Base-by-base conservation (phyloP, 2,329 filamentous ascomycete species). In the Sporothrix brunneoviolacea region DNA sequence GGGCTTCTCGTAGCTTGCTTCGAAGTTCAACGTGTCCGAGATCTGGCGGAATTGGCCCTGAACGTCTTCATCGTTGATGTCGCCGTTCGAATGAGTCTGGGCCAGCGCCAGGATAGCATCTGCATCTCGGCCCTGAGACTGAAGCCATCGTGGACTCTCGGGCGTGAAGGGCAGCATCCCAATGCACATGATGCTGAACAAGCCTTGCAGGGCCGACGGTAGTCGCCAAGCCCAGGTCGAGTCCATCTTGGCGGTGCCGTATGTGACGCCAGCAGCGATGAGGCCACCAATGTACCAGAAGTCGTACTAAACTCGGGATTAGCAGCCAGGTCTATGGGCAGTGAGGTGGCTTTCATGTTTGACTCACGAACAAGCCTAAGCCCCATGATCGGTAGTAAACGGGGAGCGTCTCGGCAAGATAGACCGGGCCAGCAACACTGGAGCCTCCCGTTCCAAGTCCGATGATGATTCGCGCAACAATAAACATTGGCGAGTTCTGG, bases 401-500 rank as follows among this genome's bases (percentile, higher is more conserved):
- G 13, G 52, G 43, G 12, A 45, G 35, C 12, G 45, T 50, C 43
- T 57, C 56, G 22, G 40, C 43, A 2, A 57, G 48, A 19, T 53
- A 48, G 19, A 32, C 36, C 13, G 51, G 48, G 2, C 44, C 48
- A 7, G 51, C 42, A 8, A 41, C 50, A 19, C 44, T 36, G 13
- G 28, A 21, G 22, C 72, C 59, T 2, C 64, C 67, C 4, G 59
- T 62, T 3, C 75, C 75, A 32, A 75, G 64, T 15, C 61, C 61
- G 22, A 63, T 40, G 18, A 63, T 49, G 36, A 59, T 48, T 18
- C 61, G 56, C 10, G 52, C 57, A 3, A 53, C 51, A 27, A 61
- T 46, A 51, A 63, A 63, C 60, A 62, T 62, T 52, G 38, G 58
- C 30, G 59, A 54, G 48, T 62, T 59, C 48, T 58, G 57, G 21